Evolutionary conservation across 1,139 yeast species (phyloP).

Genomic region (Yamadazyma jaroonii): DNA sequence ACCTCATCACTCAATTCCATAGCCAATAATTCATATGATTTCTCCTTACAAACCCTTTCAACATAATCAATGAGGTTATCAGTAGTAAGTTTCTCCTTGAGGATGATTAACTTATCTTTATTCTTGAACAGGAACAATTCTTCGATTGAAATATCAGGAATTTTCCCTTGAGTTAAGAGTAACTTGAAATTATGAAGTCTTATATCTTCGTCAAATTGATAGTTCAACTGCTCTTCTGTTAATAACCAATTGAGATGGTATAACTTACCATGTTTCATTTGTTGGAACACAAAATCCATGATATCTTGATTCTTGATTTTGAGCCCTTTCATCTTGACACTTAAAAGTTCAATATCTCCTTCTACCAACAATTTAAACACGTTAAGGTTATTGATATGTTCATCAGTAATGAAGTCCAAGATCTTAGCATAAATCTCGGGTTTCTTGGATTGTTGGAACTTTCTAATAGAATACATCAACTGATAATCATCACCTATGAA

Average conservation of each 20-base stretch:
- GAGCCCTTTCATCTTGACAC: conserved; percentile 10
- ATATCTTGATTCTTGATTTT: conserved; percentile 6
- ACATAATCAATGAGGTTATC: conserved; percentile 7
- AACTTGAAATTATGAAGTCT: conserved; percentile 8
- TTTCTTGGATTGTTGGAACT: conserved; percentile 6
- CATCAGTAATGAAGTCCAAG: conserved; percentile 25
- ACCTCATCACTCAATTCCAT: conserved; percentile 6
- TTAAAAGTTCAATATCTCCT: conserved; percentile 7
- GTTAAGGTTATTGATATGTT: conserved; percentile 7
- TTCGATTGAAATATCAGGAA: conserved; percentile 9
- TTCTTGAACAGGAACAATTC: conserved; percentile 10
- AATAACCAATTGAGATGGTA: conserved; percentile 17
- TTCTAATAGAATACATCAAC: conserved; percentile 10
- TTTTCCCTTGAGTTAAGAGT: conserved; percentile 4
- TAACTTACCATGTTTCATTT: conserved; percentile 2
- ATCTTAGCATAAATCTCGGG: conserved; percentile 27
- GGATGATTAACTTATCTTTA: conserved; percentile 6
- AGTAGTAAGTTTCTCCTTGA: conserved; percentile 7
- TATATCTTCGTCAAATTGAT: conserved; percentile 5
- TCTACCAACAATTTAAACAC: conserved; percentile 8
- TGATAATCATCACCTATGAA: conserved; percentile 15
- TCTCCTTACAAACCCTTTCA: conserved; percentile 4
- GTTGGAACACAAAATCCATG: conserved; percentile 5
- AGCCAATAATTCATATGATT: conserved; percentile 7
- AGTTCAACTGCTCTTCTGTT: conserved; percentile 13